Base-by-base conservation (phyloP, 2,329 filamentous ascomycete species). In the Penicillium paneum region DNA sequence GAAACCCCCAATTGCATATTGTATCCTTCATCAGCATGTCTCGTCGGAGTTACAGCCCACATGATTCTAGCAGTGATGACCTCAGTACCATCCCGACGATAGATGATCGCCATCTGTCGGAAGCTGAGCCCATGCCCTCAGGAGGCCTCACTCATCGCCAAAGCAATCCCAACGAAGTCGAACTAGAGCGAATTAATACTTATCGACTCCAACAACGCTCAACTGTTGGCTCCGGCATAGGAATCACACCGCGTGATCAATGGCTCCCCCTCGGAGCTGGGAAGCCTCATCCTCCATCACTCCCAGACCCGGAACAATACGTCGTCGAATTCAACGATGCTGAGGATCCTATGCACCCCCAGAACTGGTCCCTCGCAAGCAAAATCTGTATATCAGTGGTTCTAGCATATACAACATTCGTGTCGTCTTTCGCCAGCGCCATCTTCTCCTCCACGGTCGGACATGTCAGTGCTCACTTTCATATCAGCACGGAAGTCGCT, bases 391-490 rank as follows among this genome's bases (percentile, higher is more conserved):
- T 70, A 5, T 68, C 69, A 1, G 48, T 52, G 26, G 56, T 65
- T 1, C 54, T 71, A 5, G 64, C 66, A 13, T 83, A 78, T 49
- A 76, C 77, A 6, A 82, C 81, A 3, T 72, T 83, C 36, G 69
- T 74, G 1, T 72, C 77, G 0, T 78, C 81, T 0, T 83, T 83
- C 56, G 76, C 76, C 0, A 74, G 71, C 8, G 86, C 83, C 69
- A 85, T 90, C 64, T 91, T 89, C 75, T 89, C 87, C 1, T 76
- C 84, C 15, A 85, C 86, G 5, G 87, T 86, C 0, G 56, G 57
- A 4, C 63, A 75, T 7, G 78, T 90, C 8, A 80, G 82, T 12
- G 42, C 55, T 3, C 67, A 81, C 10, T 82, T 81, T 57, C 56
- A 76, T 12, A 74, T 81, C 15, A 72, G 74, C n/a, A 64, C 56